These are phyloP conservation scores for Alternaria ventricosa DNA, from an alignment of 2,329 filamentous ascomycete genomes.

Conservation along the genomic window DNA sequence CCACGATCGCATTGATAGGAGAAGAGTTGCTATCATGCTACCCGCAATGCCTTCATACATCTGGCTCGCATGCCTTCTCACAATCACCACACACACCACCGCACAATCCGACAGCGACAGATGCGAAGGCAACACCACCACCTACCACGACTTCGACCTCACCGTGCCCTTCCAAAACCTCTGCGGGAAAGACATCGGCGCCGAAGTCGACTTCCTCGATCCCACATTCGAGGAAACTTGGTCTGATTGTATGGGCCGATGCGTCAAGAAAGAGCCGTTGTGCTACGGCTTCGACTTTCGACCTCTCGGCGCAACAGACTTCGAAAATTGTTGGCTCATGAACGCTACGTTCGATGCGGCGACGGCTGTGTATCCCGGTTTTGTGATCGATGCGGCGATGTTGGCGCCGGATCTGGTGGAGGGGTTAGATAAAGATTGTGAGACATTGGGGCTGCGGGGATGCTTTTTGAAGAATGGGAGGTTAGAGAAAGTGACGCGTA, in stretches of 20 bases:
- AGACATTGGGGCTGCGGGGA: neutral
- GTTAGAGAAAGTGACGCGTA: neutral
- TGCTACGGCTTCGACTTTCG: slow-evolving; percentile 17
- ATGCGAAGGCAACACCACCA: neutral
- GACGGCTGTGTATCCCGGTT: neutral
- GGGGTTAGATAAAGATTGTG: neutral
- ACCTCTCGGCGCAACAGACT: neutral
- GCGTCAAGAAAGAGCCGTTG: slow-evolving; percentile 10
- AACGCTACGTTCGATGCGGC: slow-evolving; percentile 3
- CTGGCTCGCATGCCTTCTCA: neutral
- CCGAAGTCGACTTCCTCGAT: slow-evolving; percentile 8
- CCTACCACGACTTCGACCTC: neutral
- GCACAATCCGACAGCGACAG: neutral
- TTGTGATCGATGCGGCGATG: slow-evolving; percentile 7
- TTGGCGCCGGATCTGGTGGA: neutral
- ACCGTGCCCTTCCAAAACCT: slow-evolving; percentile 13
- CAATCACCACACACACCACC: neutral
- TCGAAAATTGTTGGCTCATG: slow-evolving; percentile 15
- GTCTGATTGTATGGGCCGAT: slow-evolving; percentile 10
- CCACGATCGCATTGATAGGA: neutral
- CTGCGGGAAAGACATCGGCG: slow-evolving; percentile 16
- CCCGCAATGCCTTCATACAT: neutral
- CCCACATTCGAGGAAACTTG: slow-evolving; percentile 3
- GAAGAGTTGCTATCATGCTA: neutral
- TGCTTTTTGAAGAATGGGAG: neutral